Evolutionary conservation across 2,329 filamentous ascomycete species (phyloP).

Genomic region (Biscogniauxia mediterranea): DNA sequence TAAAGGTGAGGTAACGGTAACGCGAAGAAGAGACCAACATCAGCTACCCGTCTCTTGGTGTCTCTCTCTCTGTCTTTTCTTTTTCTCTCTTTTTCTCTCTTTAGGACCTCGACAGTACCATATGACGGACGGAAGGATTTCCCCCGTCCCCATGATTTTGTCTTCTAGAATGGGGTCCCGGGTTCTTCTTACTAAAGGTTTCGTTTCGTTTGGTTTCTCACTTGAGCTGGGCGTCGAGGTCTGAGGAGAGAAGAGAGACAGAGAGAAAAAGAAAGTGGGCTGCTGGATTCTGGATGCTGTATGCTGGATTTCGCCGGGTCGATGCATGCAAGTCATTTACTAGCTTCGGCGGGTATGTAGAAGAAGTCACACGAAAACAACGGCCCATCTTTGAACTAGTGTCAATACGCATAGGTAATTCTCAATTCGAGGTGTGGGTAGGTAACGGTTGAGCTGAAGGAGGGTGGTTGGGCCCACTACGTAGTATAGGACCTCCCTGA

Average conservation of each 20-base stretch:
- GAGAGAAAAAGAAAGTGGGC: background rate
- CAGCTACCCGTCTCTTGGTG: too few species aligned
- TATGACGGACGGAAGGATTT: background rate
- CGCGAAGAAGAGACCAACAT: background rate
- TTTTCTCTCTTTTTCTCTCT: too few species aligned
- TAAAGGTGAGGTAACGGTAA: too few species aligned
- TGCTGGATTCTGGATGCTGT: too few species aligned
- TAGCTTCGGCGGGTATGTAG: slow-evolving; percentile 34
- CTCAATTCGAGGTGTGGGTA: slow-evolving; percentile 5
- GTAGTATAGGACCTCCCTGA: too few species aligned
- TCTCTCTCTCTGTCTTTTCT: too few species aligned
- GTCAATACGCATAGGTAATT: background rate
- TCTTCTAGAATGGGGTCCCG: too few species aligned
- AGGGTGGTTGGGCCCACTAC: background rate
- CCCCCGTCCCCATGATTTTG: too few species aligned
- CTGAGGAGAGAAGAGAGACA: background rate
- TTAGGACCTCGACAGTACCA: too few species aligned
- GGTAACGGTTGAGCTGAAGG: background rate
- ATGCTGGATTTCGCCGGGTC: slow-evolving; percentile 2
- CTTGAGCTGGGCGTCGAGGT: slow-evolving; percentile 16
- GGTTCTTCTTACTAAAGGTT: too few species aligned
- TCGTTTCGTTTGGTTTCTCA: background rate
- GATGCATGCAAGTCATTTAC: slow-evolving; percentile 29
- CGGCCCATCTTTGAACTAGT: slow-evolving; percentile 9
- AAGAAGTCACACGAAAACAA: slow-evolving; percentile 21